Base-by-base conservation (phyloP, 495 filamentous ascomycete genomes). In the Trichoderma virens region DNA sequence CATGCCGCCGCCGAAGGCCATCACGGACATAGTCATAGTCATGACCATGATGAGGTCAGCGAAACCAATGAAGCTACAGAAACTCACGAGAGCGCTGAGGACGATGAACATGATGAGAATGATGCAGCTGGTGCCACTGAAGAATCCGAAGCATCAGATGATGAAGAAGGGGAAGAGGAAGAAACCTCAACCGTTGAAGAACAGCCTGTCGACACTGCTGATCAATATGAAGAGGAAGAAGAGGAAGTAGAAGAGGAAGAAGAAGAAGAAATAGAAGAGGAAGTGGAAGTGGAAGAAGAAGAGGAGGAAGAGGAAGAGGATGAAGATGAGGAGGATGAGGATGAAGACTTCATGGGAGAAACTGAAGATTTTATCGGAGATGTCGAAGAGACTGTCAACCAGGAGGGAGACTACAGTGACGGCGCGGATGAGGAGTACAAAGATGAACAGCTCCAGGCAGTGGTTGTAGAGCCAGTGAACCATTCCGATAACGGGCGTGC, bases 21-120 rank as follows among this genome's bases (percentile, higher is more conserved):
- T 35, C 56, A 27, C 4, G 68, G 72, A 16, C 45, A 51, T 38
- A 62, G 73, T 47, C 30, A 65, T 16, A 41, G 34, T 9, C 32
- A 67, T 41, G 45, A 69, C 32, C 61, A 72, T 43, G 35, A 65
- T 9, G 68, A 38, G 5, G 28, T 60, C 16, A 43, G 72, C 28
- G 71, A 76, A 11, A 45, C 65, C 45, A 61, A 68, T 51, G 71
- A 73, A n/a, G 60, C 65, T 43, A 30, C 62, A 59, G 65, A 72
- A 62, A 62, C 69, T 59, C 60, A 63, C 28, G 54, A 60, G 5
- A 39, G 16, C 3, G 18, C 11, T 51, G 64, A 65, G 27, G 60
- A 62, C 9, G 76, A 78, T 34, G 79, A 80, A 61, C 76, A 81
- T 65, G 62, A 68, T 45, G 65, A 59, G 59, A 47, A 67, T 47